Base-by-base conservation (phyloP, 2,329 filamentous ascomycete species). In the Aotearoamyces nothofagi region DNA sequence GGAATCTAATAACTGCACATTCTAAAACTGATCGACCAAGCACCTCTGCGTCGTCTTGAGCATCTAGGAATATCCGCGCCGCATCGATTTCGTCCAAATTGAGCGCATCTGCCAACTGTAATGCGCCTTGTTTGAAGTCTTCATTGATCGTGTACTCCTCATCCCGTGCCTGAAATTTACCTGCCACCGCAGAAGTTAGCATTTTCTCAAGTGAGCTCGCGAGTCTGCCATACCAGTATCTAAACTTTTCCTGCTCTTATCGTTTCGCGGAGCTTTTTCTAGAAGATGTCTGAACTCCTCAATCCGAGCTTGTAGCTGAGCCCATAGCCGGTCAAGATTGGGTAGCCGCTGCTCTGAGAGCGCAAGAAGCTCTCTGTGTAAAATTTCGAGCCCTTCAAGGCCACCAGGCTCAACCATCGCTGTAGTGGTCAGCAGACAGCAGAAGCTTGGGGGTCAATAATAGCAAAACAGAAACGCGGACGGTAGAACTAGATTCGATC, bases 1-100 rank as follows among this genome's bases (percentile, higher is more conserved):
- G 87, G 52, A 92, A 93, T 39, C 76, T 72, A 45, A 96, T 79
- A 39, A 94, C 69, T 34, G 79, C 79, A 41, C 78, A 78, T 49
- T 86, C 75, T 31, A 83, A 63, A 34, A 81, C 63, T 3, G 81
- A 66, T 14, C 81, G 71, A 35, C 82, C 82, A 4, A 84, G 61
- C 10, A 69, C 60, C 24, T 69, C 61, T 10, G 72, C 63, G 41
- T 86, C 76, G 20, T 72, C 66, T 47, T 81, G 69, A 11, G 80
- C 74, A 31, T 77, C 73, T 29, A 92, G 58, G 33, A 92, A 70
- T 27, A 90, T 67, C 40, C 68, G 66, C 7, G 83, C 80, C 11
- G 87, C 78, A 43, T 90, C 71, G 33, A 92, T 51, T 54, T 98
- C 92, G 54, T 98, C 86, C 29, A 98, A 63, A 44, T 93, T 76